These are phyloP conservation scores for Pichia sporocuriosa DNA, from an alignment of 805 yeast species.

Conservation along the genomic window DNA sequence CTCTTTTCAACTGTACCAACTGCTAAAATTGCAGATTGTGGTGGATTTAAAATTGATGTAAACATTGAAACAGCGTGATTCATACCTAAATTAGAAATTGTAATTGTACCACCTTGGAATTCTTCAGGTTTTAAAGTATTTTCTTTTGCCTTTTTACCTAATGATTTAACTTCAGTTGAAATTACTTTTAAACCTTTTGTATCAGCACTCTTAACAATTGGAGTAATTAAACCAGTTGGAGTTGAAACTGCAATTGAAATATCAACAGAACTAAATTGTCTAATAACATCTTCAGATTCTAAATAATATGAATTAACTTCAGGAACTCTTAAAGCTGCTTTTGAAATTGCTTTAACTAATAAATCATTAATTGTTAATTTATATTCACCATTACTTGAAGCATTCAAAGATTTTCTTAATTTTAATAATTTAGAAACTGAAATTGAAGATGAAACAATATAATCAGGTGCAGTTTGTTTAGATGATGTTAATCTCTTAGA, in stretches of 20 bases:
- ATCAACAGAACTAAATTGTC: constrained; percentile 88
- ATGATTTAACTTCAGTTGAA: constrained; percentile 78
- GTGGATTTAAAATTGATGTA: constrained; percentile 97
- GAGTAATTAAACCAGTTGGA: constrained; percentile 94
- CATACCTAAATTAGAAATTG: constrained; percentile 99
- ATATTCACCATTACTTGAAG: constrained; percentile 78
- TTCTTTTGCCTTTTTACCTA: constrained; percentile 93
- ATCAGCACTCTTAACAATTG: constrained; percentile 86
- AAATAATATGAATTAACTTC: constrained; percentile 93
- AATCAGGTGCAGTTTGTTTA: constrained; percentile 82
- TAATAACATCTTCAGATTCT: constrained; percentile 79
- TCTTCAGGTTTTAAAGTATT: constrained; percentile 93
- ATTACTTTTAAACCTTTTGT: constrained; percentile 78
- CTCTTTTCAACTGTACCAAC: constrained; percentile 88
- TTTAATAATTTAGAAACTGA: constrained; percentile 87
- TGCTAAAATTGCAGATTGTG: constrained; percentile 91
- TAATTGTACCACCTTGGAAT: constrained; percentile 98
- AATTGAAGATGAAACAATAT: constrained; percentile 81
- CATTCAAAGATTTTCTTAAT: constrained; percentile 84
- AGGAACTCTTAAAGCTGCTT: constrained; percentile 86
- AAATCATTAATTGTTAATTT: constrained; percentile 91
- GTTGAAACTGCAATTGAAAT: constrained; percentile 98
- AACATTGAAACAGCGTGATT: constrained; percentile 86
- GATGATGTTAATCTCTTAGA: constrained; percentile 84
- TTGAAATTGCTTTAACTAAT: constrained; percentile 88